These are phyloP conservation scores for Cyberlindnera mrakii DNA, from an alignment of 805 yeast genomes.

Conservation along the genomic window DNA sequence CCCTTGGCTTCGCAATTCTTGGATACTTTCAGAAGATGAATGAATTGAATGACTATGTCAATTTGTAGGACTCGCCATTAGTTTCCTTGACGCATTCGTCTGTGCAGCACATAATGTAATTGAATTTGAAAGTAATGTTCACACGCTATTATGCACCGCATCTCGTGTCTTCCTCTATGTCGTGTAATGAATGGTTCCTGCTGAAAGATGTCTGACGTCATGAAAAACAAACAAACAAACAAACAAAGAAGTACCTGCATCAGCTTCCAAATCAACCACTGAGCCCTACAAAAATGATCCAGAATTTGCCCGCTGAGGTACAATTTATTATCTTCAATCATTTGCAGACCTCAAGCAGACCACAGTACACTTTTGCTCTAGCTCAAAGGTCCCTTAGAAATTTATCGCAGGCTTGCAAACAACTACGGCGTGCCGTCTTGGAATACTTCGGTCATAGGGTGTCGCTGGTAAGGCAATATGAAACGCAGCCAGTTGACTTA, in stretches of 20 bases:
- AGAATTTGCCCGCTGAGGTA: background rate
- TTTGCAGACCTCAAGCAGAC: background rate
- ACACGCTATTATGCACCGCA: no score
- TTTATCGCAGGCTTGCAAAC: background rate
- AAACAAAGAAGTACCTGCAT: no score
- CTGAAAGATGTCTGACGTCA: no score
- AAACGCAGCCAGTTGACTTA: background rate
- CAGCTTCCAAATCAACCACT: no score
- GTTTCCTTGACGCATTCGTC: no score
- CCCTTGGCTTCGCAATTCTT: constrained; percentile 43
- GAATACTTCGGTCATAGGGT: background rate
- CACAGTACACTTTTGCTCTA: background rate
- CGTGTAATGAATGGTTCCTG: no score
- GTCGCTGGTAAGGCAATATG: background rate
- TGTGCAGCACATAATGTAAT: no score
- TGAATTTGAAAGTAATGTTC: no score
- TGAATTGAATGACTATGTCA: no score
- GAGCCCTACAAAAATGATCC: background rate
- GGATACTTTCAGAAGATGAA: constrained; percentile 37
- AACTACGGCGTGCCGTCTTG: background rate
- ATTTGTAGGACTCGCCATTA: no score
- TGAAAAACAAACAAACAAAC: no score
- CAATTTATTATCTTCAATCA: background rate
- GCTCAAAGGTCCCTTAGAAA: background rate
- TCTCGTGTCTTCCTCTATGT: no score